A percentile compares a stretch with the other conserved stretches of the same genome.
Evolutionary conservation across 2,329 filamentous ascomycete species (phyloP).

Genomic region (Nemania bipapillata): DNA sequence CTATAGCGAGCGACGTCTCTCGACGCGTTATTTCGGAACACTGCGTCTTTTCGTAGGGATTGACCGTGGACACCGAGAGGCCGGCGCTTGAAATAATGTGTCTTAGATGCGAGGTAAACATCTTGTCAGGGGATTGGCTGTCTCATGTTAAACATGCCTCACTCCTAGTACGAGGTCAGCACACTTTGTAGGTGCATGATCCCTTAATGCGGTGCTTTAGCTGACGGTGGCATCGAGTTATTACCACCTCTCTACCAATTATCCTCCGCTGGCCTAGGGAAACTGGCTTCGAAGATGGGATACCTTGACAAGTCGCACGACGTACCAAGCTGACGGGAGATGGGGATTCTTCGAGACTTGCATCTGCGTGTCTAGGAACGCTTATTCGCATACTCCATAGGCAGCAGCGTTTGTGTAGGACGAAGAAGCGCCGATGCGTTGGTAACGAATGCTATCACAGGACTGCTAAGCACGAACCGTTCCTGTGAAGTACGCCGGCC

Average conservation of each 20-base stretch:
- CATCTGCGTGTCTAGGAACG: constrained; percentile 41
- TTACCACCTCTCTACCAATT: not conserved
- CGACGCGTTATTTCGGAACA: constrained; percentile 5
- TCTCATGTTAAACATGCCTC: constrained; percentile 1
- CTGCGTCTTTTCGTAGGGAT: not conserved
- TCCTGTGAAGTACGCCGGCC: constrained; percentile 38
- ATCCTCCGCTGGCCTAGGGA: not conserved
- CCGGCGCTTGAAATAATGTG: not conserved
- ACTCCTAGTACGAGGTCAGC: not conserved
- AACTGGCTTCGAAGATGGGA: not conserved
- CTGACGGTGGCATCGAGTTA: not conserved
- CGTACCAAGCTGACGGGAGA: constrained; percentile 34
- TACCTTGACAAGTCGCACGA: constrained; percentile 24
- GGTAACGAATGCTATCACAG: constrained; percentile 38
- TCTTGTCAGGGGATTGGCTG: not conserved
- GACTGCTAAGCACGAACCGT: constrained; percentile 38
- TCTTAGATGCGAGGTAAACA: not conserved
- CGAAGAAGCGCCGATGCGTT: constrained; percentile 42
- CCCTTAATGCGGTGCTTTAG: not conserved
- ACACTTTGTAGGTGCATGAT: no score
- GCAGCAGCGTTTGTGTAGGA: constrained; percentile 48
- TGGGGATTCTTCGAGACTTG: constrained; percentile 35
- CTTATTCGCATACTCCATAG: constrained; percentile 41
- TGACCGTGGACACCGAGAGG: not conserved
- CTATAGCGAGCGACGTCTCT: constrained; percentile 30